Conservation (phyloP, 352 stramenopile species). For the Hyaloperonospora arabidopsidis region DNA sequence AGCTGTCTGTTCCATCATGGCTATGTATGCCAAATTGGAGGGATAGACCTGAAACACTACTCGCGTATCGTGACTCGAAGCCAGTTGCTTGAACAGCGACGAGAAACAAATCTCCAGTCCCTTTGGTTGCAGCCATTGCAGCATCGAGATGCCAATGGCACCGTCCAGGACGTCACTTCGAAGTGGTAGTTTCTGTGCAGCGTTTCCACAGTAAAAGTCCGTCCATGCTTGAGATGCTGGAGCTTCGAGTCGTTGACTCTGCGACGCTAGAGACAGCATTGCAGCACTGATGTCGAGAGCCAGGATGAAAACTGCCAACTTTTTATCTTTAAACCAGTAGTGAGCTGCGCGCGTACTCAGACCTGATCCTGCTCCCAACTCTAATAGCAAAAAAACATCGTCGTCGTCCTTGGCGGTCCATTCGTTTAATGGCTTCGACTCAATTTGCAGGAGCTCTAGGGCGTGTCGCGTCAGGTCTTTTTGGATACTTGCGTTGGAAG, state of each 20-base stretch:
- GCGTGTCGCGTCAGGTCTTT: conserved; percentile 57
- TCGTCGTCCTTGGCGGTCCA: conserved; percentile 1
- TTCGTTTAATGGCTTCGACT: conserved; percentile 11
- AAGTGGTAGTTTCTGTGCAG: conserved; percentile 51
- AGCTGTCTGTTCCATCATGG: conserved; percentile 51
- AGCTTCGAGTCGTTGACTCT: conserved; percentile 4
- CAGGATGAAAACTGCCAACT: conserved; percentile 34
- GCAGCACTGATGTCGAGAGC: conserved; percentile 71
- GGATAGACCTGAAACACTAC: conserved; percentile 76
- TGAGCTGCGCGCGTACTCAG: conserved; percentile 53
- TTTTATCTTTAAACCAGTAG: conserved; percentile 37
- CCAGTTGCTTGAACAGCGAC: conserved; percentile 36
- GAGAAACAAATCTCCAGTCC: conserved; percentile 54
- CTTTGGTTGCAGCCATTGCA: conserved; percentile 66
- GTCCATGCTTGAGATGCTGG: conserved; percentile 11
- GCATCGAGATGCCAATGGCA: conserved; percentile 74
- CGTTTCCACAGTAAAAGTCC: conserved; percentile 63
- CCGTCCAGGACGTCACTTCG: conserved; percentile 33
- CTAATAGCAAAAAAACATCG: conserved; percentile 39
- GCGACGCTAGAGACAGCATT: conserved; percentile 48
- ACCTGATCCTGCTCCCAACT: conserved; percentile 62
- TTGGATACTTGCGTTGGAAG: conserved; percentile 60
- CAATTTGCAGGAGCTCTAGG: conserved; percentile 40
- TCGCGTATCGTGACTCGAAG: conserved; percentile 4
- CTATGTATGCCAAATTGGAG: conserved; percentile 37